Base-by-base conservation (phyloP, 2,329 filamentous ascomycete species). In the Fusarium praegraminearum region DNA sequence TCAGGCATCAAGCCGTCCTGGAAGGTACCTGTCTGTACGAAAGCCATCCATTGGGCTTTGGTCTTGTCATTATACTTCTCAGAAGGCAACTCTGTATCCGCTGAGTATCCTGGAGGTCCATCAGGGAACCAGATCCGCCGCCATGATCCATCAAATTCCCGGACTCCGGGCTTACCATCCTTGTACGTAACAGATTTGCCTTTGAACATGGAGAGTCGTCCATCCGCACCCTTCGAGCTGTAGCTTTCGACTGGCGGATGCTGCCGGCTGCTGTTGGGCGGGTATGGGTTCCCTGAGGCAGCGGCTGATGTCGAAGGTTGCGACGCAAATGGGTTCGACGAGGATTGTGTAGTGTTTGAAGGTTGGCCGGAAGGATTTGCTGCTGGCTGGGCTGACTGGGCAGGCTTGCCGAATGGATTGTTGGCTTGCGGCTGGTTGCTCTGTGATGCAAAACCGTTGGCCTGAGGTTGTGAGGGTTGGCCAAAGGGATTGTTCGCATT, bases 61-160 rank as follows among this genome's bases (percentile, higher is more conserved):
- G 87, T 85, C 60, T 84, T 85, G 3, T 89, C 84, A 22, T 87
- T 85, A 67, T 93, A 93, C 38, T 76, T 64, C 9, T 87, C 85
- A 3, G 83, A 78, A 0, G 84, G 84, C 4, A 87, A 79, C 76
- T 93, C 89, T 11, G 90, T 91, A 67, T 91, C 87, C 67, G 85
- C 85, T 53, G 87, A 87, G 65, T 89, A 89, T 9, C 78, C 78
- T 2, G 91, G 92, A 24, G 90, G 85, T 0, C 92, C 93, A 46
- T 90, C 82, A 0, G 91, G 91, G 76, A 92, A 94, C 85, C 91
- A 92, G 50, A 95, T 90, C 69, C 87, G 89, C 52, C 86, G 83
- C 81, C 86, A 88, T 1, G 80, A 84, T 35, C 88, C 86, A 71
- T 89, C 86, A 38, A 81, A 79, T 24, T 79, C 86, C 65, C 69